phyloP scores from a whole-genome alignment of 2,329 filamentous ascomycete species.

The Stagonosporopsis tanaceti region DNA sequence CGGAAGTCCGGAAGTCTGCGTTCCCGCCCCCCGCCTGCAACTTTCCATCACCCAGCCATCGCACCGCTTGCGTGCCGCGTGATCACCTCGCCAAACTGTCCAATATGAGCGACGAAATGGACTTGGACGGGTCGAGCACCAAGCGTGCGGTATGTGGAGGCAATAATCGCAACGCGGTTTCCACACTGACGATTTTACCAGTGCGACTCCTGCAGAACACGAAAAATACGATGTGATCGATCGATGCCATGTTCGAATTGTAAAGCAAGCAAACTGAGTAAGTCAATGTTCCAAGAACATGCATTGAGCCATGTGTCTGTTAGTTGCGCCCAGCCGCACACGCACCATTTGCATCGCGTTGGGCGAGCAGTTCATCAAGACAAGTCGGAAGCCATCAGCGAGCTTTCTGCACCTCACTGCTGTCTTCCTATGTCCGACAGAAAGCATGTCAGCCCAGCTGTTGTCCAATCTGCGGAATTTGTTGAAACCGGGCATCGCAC shows the following conservation, averaged over 20 bases:
- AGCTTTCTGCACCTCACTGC: background rate
- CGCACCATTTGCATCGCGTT: background rate
- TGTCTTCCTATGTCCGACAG: background rate
- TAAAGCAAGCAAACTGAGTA: constrained; percentile 47
- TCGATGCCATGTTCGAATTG: constrained; percentile 48
- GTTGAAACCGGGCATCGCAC: background rate
- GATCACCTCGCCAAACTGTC: constrained; percentile 17
- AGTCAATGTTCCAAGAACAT: constrained; percentile 7
- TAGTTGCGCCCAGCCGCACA: background rate
- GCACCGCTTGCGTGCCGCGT: constrained; percentile 28
- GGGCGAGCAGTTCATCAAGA: background rate
- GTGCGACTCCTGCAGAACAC: constrained; percentile 47
- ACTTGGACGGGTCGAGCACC: constrained; percentile 37
- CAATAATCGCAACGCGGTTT: background rate
- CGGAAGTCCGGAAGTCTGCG: constrained; percentile 3
- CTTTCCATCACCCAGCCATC: constrained; percentile 2
- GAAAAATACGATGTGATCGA: constrained; percentile 49
- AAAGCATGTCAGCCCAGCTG: background rate
- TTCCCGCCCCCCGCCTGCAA: background rate
- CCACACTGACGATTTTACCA: constrained; percentile 17
- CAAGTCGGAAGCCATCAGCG: background rate
- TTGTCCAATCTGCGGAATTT: no score
- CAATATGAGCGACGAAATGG: constrained; percentile 47
- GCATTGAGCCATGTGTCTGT: background rate
- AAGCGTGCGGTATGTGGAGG: constrained; percentile 41